These are phyloP conservation scores for Auricularia sp. DNA, from an alignment of 768 basidiomycete genomes.

Conservation along the genomic window DNA sequence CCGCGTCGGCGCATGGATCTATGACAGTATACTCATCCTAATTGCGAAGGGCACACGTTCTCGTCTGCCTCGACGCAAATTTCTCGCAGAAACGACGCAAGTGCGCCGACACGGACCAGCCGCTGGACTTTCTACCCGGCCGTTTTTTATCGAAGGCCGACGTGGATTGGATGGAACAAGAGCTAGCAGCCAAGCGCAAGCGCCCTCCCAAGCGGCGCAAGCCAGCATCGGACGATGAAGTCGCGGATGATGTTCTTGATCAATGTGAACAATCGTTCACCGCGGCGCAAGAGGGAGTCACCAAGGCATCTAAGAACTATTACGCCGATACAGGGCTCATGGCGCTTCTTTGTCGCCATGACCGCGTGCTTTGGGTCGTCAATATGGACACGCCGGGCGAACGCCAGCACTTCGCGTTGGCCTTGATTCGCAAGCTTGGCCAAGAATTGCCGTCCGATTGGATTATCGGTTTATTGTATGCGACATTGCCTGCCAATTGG, in stretches of 20 bases:
- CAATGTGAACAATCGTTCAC: conserved; percentile 7
- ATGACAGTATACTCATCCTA: too few relatives aligned
- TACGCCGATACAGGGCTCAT: conserved; percentile 15
- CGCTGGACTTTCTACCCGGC: not conserved
- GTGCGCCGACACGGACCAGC: not conserved
- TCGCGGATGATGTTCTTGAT: not conserved
- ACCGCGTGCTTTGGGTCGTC: conserved; percentile 21
- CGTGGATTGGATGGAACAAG: not conserved
- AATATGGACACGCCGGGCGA: conserved; percentile 33
- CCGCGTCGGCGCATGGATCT: too few relatives aligned
- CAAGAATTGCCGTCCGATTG: conserved; percentile 19
- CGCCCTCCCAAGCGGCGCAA: too few relatives aligned
- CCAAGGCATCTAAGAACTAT: conserved; percentile 5
- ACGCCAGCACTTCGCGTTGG: conserved; percentile 29
- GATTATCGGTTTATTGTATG: conserved; percentile 21
- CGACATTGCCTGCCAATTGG: conserved; percentile 29
- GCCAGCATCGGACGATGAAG: not conserved
- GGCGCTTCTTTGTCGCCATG: conserved; percentile 14
- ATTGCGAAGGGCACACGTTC: not conserved
- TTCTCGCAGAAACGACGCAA: not conserved
- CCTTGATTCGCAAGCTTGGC: conserved; percentile 24
- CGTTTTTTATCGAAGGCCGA: not conserved
- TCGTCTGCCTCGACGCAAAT: conserved; percentile 4
- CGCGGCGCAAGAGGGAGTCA: conserved; percentile 6
- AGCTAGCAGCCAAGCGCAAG: not conserved